A percentile compares a stretch with the other conserved stretches of the same genome.
Conservation (phyloP, 768 basidiomycete genomes). For the Phylloporus rhodoxanthus region DNA sequence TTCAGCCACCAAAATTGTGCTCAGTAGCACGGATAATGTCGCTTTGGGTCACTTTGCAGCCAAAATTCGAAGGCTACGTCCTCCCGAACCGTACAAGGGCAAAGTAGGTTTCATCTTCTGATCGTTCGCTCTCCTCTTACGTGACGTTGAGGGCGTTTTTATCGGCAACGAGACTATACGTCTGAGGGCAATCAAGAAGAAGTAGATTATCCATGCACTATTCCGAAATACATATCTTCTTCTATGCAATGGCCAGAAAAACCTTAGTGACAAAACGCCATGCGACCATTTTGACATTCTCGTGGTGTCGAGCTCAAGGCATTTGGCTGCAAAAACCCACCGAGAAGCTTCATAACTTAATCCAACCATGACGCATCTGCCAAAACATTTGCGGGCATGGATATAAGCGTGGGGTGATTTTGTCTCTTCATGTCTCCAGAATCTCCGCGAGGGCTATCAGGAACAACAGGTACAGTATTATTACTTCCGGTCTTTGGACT, state of each 20-base stretch:
- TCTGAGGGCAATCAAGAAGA: conserved; percentile 92
- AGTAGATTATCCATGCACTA: conserved; percentile 45
- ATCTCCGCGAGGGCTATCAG: neutral
- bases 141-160: conserved; percentile 70
- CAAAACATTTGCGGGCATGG: too few species aligned
- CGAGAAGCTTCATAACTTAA: neutral
- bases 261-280: neutral
- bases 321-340: too few species aligned
- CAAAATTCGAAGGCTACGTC: conserved; percentile 73
- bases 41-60: conserved; percentile 83
- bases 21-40: conserved; percentile 86
- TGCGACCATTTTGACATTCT: neutral
- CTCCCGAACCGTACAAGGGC: conserved; percentile 96
- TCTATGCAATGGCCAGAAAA: neutral
- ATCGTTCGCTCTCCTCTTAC: neutral
- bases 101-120: conserved; percentile 57
- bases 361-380: neutral
- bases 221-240: conserved; percentile 4
- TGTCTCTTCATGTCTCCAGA: neutral
- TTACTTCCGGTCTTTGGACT: neutral
- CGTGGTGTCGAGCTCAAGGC: neutral
- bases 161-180: conserved; percentile 89
- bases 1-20: conserved; percentile 73
- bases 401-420: neutral
- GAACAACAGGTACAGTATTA: neutral